Base-by-base conservation (phyloP, 805 yeast genomes). In the Teunomyces lycoperdinae region DNA sequence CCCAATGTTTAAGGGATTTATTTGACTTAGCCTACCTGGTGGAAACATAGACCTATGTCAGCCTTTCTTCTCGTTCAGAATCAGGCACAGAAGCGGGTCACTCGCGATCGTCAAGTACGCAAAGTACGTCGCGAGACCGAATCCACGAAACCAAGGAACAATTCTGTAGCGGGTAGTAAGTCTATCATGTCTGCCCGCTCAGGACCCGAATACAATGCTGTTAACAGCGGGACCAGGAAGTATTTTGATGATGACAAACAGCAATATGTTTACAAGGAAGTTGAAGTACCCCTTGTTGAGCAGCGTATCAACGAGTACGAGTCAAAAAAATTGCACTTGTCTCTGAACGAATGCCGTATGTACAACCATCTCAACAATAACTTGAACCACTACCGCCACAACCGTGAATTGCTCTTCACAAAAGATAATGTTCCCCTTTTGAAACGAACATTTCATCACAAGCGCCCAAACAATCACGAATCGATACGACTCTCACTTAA, bases 371-470 rank as follows among this genome's bases (percentile, higher is more conserved):
- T 47, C 29, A 57, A 54, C 33, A 49, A 52, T 17, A 40, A 36
- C 7, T 28, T 57, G 43, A 55, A 54, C 39, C 33, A 32, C 3
- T 44, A 41, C 16, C 42, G 47, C 4, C 40, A 34, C 29, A 42
- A 44, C 17, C 43, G 50, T 3, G 42, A 45, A 10, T 30, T 41
- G 11, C 44, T 57, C 13, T 49, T 56, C 29, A 39, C 54, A 13
- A 46, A 24, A 2, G 35, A 47, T 33, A 56, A 54, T 29, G 17
- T 54, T 4, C 45, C 48, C 10, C 31, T 50, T 16, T 50, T 57
- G 38, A 42, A 58, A n/a, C 53, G 53, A 46, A 49, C 50, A 1
- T 57, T 54, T 41, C 53, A 54, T 33, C 13, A 32, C 49, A 57
- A 42, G 56, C 49, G 11, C 50, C 55, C 42, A 35, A 16, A 13